Conservation (phyloP, 257 asterid genomes). For the Parsonsia alboflavescens region DNA sequence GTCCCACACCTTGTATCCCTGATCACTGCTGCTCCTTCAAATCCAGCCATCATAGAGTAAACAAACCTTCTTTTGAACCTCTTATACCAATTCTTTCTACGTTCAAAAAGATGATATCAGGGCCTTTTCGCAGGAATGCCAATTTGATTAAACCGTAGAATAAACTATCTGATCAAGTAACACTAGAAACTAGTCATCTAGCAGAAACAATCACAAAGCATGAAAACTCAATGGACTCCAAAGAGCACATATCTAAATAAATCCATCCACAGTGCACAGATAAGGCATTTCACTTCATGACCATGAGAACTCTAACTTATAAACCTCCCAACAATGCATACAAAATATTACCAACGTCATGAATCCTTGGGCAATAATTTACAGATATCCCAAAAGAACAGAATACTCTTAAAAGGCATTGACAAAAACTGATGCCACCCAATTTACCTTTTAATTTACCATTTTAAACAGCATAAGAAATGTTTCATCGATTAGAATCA, state of each 20-base stretch:
- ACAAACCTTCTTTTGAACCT: slow-evolving; percentile 29
- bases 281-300: background rate
- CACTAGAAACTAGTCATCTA: background rate
- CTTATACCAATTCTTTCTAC: slow-evolving; percentile 33
- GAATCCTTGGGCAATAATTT: background rate
- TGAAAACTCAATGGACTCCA: background rate
- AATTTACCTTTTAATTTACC: background rate
- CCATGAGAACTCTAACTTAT: background rate
- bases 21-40: slow-evolving; percentile 28
- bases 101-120: slow-evolving; percentile 21
- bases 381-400: background rate
- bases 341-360: background rate
- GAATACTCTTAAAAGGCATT: background rate
- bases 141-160: slow-evolving; percentile 1
- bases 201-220: background rate
- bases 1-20: slow-evolving; percentile 44
- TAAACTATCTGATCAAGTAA: slow-evolving; percentile 7
- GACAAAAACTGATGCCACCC: background rate
- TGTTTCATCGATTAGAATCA: slow-evolving; percentile 7
- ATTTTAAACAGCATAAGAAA: background rate
- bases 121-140: slow-evolving; percentile 14
- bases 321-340: background rate
- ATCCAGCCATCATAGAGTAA: slow-evolving; percentile 51
- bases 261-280: background rate
- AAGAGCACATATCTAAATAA: background rate